Percentiles rank a stretch among this genome's conserved stretches.
Conservation (phyloP, 495 filamentous ascomycete species). For the Staphylotrichum tortipilum region DNA sequence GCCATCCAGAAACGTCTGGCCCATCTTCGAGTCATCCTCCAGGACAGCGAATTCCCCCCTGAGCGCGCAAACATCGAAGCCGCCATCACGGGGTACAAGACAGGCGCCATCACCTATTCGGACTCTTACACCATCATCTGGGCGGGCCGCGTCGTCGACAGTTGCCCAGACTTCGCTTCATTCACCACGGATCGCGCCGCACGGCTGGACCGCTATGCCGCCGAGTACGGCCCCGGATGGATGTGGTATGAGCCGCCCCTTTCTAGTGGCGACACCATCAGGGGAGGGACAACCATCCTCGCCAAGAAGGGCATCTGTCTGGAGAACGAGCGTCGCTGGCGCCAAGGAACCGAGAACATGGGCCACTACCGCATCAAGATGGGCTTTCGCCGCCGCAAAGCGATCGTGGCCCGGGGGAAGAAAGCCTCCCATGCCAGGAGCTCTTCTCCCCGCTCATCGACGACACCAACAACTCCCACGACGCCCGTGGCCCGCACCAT, state of each 20-base stretch:
- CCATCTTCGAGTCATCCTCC: constrained; percentile 23
- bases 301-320: constrained; percentile 28
- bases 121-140: constrained; percentile 36
- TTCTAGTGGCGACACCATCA: not conserved
- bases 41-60: constrained; percentile 26
- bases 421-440: too few relatives aligned
- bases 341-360: constrained; percentile 8
- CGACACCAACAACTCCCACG: too few relatives aligned
- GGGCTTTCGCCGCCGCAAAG: constrained; percentile 21
- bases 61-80: constrained; percentile 37
- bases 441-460: too few relatives aligned
- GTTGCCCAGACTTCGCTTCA: constrained; percentile 26
- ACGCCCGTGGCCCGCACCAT: not conserved
- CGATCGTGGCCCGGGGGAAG: not conserved
- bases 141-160: constrained; percentile 38
- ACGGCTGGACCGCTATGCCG: constrained; percentile 34
- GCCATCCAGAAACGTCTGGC: constrained; percentile 28
- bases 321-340: constrained; percentile 11
- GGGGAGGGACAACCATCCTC: constrained; percentile 1
- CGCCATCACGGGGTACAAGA: constrained; percentile 35
- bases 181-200: constrained; percentile 31
- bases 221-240: constrained; percentile 35
- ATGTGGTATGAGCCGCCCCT: constrained; percentile 45
- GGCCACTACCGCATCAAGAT: constrained; percentile 22
- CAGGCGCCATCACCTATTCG: constrained; percentile 34